Percentiles rank a stretch among this genome's conserved stretches.
Evolutionary conservation across 768 basidiomycete species (phyloP).

Genomic region (Macrolepiota fuliginosa): DNA sequence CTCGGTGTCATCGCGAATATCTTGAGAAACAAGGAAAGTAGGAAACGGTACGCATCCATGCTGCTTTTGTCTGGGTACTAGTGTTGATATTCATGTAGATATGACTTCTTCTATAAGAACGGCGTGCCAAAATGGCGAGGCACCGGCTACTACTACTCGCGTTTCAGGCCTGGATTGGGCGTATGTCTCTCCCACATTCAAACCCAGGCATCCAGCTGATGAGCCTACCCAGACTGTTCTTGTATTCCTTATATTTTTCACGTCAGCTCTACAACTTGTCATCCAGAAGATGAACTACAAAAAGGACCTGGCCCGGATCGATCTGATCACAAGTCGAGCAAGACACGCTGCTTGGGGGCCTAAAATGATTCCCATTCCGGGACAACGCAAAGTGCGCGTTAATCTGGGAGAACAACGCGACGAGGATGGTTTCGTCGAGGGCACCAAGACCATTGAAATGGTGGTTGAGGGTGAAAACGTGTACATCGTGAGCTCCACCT

Average conservation of each 20-base stretch:
- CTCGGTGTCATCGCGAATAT: conserved; percentile 85
- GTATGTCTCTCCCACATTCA: conserved; percentile 36
- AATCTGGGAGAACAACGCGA: conserved; percentile 59
- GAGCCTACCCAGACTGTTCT: conserved; percentile 60
- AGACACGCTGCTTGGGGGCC: conserved; percentile 79
- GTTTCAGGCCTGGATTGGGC: conserved; percentile 91
- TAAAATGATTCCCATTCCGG: conserved; percentile 60
- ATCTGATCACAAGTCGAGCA: conserved; percentile 59
- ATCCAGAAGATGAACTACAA: conserved; percentile 77
- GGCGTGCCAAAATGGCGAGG: conserved; percentile 97
- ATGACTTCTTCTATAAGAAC: conserved; percentile 95
- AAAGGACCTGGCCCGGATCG: conserved; percentile 69
- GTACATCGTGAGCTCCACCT: conserved; percentile 58
- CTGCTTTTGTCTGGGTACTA: not conserved
- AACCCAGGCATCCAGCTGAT: not conserved
- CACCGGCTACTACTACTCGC: conserved; percentile 94
- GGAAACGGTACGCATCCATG: conserved; percentile 60
- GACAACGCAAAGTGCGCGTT: conserved; percentile 75
- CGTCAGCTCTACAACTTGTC: conserved; percentile 80
- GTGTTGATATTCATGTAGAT: conserved; percentile 39
- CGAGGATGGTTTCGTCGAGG: conserved; percentile 51
- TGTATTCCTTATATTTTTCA: conserved; percentile 71
- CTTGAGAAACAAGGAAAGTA: conserved; percentile 69
- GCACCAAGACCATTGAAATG: conserved; percentile 68
- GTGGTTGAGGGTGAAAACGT: conserved; percentile 76